These are phyloP conservation scores for Rhynchosporium secalis DNA, from an alignment of 2,329 filamentous ascomycete genomes.

Conservation along the genomic window DNA sequence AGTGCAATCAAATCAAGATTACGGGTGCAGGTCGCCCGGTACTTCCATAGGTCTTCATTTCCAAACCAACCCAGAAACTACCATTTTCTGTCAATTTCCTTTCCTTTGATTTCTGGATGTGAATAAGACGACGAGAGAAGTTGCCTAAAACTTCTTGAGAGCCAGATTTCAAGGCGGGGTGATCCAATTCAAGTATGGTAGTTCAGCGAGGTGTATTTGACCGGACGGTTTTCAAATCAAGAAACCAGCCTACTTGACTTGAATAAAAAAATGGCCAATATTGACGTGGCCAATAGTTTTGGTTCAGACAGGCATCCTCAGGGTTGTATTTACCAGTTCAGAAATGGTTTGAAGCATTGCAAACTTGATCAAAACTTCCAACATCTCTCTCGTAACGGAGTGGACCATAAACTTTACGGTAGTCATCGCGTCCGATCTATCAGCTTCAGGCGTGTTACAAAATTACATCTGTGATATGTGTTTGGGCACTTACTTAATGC, in stretches of 20 bases:
- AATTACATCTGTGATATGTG: too few species aligned
- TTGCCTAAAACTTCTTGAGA: neutral
- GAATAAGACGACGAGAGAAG: neutral
- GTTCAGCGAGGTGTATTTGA: constrained; percentile 23
- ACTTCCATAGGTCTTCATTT: neutral
- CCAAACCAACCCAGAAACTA: too few species aligned
- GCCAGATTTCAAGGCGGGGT: neutral
- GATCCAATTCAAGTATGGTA: neutral
- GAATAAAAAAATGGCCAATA: constrained; percentile 20
- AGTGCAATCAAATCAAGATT: too few species aligned
- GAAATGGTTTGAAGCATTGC: neutral
- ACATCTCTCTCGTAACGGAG: too few species aligned
- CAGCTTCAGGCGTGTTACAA: too few species aligned
- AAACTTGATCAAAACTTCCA: neutral
- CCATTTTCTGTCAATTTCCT: too few species aligned
- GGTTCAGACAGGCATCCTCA: neutral
- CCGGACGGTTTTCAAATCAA: constrained; percentile 27
- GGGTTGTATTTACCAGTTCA: neutral
- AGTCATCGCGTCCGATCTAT: too few species aligned
- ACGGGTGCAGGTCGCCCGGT: neutral
- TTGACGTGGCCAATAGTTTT: neutral
- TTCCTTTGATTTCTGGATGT: too few species aligned
- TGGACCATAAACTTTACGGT: too few species aligned
- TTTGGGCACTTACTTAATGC: too few species aligned
- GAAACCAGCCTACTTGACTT: constrained; percentile 17